A percentile compares a stretch with the other conserved stretches of the same genome.
These are phyloP conservation scores for Thalassiosira mediterranea DNA, from an alignment of 352 stramenopile species.

Conservation along the genomic window DNA sequence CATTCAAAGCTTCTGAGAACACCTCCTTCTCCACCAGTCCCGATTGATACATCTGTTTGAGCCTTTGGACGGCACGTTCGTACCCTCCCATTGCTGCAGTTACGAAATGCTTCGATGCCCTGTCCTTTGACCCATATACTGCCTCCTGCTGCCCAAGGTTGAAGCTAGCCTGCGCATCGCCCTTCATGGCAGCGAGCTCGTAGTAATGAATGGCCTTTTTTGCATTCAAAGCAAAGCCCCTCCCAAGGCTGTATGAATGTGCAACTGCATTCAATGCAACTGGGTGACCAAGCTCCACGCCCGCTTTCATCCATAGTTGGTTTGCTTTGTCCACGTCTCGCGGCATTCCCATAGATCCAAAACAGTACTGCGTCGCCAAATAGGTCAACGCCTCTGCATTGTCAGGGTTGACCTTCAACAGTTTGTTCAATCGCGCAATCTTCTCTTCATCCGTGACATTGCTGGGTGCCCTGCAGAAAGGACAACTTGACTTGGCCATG, in stretches of 20 bases:
- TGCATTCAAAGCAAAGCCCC: background rate
- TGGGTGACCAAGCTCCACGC: constrained; percentile 10
- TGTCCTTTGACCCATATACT: constrained; percentile 1
- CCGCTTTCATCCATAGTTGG: background rate
- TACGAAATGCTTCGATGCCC: constrained; percentile 14
- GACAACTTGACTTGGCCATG: background rate
- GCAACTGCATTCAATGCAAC: constrained; percentile 7
- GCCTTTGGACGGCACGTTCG: background rate
- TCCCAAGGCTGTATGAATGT: background rate
- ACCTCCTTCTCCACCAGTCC: background rate
- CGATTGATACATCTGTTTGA: background rate
- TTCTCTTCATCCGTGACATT: background rate
- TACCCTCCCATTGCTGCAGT: background rate
- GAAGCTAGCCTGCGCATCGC: constrained; percentile 13
- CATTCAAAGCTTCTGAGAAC: background rate
- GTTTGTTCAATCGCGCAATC: background rate
- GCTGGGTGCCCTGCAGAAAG: background rate
- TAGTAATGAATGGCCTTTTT: constrained; percentile 17
- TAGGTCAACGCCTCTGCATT: background rate
- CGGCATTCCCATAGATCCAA: background rate
- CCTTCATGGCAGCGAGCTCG: constrained; percentile 16
- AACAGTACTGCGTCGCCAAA: background rate
- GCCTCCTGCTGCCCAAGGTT: constrained; percentile 12
- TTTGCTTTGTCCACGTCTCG: background rate
- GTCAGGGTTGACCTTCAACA: background rate